These are phyloP conservation scores for Micractinium conductrix DNA, from an alignment of 139 green algal genomes.

Conservation along the genomic window DNA sequence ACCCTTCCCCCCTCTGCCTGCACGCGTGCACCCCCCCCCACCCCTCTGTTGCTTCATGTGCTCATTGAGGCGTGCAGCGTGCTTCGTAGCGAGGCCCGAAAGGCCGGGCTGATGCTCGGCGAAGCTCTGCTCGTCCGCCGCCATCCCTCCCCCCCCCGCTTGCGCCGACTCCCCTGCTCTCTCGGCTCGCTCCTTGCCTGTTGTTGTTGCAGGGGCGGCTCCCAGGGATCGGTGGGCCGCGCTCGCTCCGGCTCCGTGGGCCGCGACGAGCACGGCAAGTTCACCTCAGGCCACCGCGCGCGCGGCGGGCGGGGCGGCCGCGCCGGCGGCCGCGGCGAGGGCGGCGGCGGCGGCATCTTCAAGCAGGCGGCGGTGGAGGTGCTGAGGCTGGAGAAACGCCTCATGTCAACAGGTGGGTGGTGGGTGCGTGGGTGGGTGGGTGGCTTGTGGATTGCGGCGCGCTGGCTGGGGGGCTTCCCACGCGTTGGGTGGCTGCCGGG, in stretches of 20 bases:
- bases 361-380: constrained; percentile 80
- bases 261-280: constrained; percentile 33
- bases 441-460: no score
- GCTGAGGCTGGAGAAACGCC: constrained; percentile 65
- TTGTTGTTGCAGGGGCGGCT: constrained; percentile 4
- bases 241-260: constrained; percentile 1
- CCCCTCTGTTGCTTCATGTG: no score
- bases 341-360: constrained; percentile 80
- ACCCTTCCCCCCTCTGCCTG: no score
- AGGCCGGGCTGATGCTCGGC: no score
- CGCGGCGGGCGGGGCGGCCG: constrained; percentile 5
- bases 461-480: no score
- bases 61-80: no score
- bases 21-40: no score
- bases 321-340: constrained; percentile 14
- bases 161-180: no score
- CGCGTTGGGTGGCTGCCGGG: no score
- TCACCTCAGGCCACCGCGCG: background rate
- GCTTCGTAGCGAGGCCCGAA: no score
- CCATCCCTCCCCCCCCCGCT: no score
- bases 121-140: background rate
- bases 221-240: constrained; percentile 7
- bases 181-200: no score
- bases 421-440: background rate
- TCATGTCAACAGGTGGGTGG: constrained; percentile 78